A percentile compares a stretch with the other conserved stretches of the same genome.
Conservation (phyloP, 352 stramenopile species). For the Phytophthora hybrid region DNA sequence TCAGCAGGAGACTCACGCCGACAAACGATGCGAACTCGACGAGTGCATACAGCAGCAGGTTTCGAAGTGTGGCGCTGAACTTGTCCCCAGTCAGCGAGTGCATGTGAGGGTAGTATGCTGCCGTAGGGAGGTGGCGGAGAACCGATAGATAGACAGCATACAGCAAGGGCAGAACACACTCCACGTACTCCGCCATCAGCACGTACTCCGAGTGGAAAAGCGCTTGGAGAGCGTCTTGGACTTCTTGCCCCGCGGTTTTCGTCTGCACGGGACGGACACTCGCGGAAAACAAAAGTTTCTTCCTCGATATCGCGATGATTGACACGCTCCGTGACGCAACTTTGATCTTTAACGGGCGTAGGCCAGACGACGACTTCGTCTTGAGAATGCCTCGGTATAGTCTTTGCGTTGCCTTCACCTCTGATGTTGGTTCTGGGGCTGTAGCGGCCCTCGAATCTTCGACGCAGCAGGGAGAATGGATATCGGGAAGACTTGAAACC, state of each 20-base stretch:
- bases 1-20: slow-evolving; percentile 10
- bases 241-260: neutral
- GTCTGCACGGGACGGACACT: neutral
- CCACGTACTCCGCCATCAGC: slow-evolving; percentile 36
- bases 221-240: slow-evolving; percentile 16
- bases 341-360: neutral
- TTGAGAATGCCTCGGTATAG: neutral
- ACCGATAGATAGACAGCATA: slow-evolving; percentile 28
- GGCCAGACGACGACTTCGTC: neutral
- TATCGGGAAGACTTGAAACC: neutral
- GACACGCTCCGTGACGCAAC: neutral
- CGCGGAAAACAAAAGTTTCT: neutral
- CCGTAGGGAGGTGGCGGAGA: slow-evolving; percentile 34
- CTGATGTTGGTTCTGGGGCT: neutral
- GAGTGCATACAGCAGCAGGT: slow-evolving; percentile 20
- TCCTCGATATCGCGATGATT: neutral
- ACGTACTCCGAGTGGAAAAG: slow-evolving; percentile 42
- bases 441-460: neutral
- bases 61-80: neutral
- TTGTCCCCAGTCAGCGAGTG: neutral
- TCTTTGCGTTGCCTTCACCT: neutral
- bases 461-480: neutral
- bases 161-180: slow-evolving; percentile 36
- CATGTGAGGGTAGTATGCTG: slow-evolving; percentile 33
- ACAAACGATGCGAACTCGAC: slow-evolving; percentile 36